Percentiles rank a stretch among this genome's conserved stretches.
Conservation (phyloP, 2,329 filamentous ascomycete genomes). For the Verticillium isaacii region DNA sequence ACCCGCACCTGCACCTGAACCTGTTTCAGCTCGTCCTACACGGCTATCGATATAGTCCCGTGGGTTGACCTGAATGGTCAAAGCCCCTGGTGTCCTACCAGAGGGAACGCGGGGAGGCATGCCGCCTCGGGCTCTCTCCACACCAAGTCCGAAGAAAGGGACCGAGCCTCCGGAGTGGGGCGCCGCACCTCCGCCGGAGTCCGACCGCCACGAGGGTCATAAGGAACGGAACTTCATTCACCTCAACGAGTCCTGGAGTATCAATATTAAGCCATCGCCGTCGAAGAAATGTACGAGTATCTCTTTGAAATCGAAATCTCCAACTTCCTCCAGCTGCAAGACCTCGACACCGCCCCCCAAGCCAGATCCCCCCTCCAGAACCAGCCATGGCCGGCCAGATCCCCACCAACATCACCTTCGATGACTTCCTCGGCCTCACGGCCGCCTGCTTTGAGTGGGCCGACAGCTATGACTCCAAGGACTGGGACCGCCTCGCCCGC, state of each 20-base stretch:
- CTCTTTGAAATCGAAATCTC: neutral
- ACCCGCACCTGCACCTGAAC: neutral
- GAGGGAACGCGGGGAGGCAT: neutral
- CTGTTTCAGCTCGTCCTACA: neutral
- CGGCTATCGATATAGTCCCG: neutral
- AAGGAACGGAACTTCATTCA: neutral
- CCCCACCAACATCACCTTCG: neutral
- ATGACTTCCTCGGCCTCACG: constrained; percentile 46
- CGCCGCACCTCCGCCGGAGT: neutral
- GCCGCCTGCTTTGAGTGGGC: constrained; percentile 55
- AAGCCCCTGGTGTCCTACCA: neutral
- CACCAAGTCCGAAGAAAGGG: neutral
- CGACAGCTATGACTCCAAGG: constrained; percentile 62
- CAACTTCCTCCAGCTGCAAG: neutral
- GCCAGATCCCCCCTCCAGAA: neutral
- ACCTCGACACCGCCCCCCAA: neutral
- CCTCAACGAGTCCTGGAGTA: neutral
- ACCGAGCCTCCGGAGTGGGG: neutral
- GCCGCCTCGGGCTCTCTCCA: neutral
- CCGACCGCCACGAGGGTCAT: neutral
- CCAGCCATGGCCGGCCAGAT: neutral
- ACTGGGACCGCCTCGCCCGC: constrained; percentile 53
- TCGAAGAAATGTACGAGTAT: neutral
- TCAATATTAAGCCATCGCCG: neutral
- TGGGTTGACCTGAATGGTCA: neutral